Percentiles rank a stretch among this genome's conserved stretches.
These are phyloP conservation scores for Colletotrichum somersetense DNA, from an alignment of 2,329 filamentous ascomycete genomes.

Conservation along the genomic window DNA sequence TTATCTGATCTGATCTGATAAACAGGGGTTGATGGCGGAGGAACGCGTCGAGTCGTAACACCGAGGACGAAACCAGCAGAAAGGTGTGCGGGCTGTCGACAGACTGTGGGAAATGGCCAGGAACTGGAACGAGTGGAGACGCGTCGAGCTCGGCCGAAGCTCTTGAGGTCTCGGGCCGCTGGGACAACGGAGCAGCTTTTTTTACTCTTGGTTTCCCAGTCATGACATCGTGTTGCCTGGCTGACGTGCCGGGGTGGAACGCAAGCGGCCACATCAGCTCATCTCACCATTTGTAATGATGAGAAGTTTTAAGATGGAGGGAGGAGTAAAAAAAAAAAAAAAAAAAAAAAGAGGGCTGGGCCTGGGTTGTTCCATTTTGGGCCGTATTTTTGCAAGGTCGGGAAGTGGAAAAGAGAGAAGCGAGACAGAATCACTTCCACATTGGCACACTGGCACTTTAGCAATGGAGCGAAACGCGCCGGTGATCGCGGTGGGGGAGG, in stretches of 20 bases:
- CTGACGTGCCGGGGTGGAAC: slow-evolving; percentile 22
- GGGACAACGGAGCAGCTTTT: slow-evolving; percentile 4
- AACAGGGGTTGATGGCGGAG: neutral
- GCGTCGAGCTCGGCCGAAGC: slow-evolving; percentile 34
- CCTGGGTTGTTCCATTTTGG: slow-evolving; percentile 24
- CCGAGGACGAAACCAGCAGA: slow-evolving; percentile 25
- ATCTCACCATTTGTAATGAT: slow-evolving; percentile 18
- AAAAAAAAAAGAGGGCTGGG: slow-evolving; percentile 35
- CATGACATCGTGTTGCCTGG: slow-evolving; percentile 40
- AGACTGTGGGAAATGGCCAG: neutral
- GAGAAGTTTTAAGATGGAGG: neutral
- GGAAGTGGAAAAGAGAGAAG: slow-evolving; percentile 29
- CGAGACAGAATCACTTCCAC: slow-evolving; percentile 26
- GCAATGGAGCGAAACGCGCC: slow-evolving; percentile 35
- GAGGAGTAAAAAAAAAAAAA: neutral
- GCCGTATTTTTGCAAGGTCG: slow-evolving; percentile 19
- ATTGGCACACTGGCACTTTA: slow-evolving; percentile 31
- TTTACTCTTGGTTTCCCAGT: slow-evolving; percentile 18
- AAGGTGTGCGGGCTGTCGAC: neutral
- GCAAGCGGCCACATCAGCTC: slow-evolving; percentile 32
- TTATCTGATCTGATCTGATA: slow-evolving; percentile 42
- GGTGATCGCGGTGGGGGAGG: slow-evolving; percentile 17
- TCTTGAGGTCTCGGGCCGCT: slow-evolving; percentile 16
- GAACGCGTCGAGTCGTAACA: slow-evolving; percentile 33
- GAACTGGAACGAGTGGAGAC: neutral